Percentiles rank a stretch among this genome's conserved stretches.
These are phyloP conservation scores for Corymbia maculata DNA, from an alignment of 345 rosid species.

Conservation along the genomic window DNA sequence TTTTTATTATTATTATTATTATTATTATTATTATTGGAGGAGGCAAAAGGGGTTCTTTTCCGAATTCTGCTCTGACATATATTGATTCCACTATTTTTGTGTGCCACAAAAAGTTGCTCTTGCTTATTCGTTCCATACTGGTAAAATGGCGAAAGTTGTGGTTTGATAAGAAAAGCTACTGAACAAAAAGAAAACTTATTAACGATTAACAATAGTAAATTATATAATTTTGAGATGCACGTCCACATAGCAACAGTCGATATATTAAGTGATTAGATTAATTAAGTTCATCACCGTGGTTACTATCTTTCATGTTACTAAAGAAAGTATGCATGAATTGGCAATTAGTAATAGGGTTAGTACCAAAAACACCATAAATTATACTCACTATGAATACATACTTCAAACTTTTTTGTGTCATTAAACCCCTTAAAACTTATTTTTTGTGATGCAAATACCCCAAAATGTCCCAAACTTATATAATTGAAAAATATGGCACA, in stretches of 20 bases:
- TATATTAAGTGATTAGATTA: not conserved
- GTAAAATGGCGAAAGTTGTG: not conserved
- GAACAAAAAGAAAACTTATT: not conserved
- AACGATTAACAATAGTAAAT: not conserved
- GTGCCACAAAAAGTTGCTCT: not conserved
- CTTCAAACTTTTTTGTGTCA: no score
- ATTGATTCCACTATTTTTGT: not conserved
- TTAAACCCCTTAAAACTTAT: no score
- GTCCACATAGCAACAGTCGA: not conserved
- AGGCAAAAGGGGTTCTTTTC: not conserved
- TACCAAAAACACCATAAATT: not conserved
- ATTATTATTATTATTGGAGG: not conserved
- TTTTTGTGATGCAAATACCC: no score
- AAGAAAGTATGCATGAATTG: not conserved
- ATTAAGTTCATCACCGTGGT: not conserved
- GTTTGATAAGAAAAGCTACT: not conserved
- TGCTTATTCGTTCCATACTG: not conserved
- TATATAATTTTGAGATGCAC: no score
- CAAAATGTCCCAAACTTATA: no score
- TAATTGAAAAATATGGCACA: no score
- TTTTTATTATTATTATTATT: not conserved
- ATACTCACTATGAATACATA: fast-evolving
- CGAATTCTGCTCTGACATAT: not conserved
- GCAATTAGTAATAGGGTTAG: not conserved
- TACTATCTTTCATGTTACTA: not conserved